These are phyloP conservation scores for Glutinoglossum americanum DNA, from an alignment of 495 filamentous ascomycete genomes.

Conservation along the genomic window DNA sequence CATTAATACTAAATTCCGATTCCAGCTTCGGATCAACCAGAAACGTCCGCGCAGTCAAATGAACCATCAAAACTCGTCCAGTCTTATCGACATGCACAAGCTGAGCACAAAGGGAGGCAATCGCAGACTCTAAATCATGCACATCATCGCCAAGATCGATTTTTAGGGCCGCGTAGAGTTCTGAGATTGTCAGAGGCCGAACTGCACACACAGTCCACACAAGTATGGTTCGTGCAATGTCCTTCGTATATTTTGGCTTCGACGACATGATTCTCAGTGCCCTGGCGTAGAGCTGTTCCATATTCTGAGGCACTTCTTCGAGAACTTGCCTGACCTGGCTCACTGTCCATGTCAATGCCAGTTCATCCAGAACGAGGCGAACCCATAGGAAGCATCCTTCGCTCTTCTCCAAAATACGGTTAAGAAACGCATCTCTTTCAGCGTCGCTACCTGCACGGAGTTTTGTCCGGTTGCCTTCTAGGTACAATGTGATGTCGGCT, in stretches of 20 bases:
- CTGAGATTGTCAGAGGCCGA: not conserved
- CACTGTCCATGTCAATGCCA: not conserved
- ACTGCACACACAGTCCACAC: not conserved
- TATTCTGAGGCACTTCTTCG: not conserved
- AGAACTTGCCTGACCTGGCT: not conserved
- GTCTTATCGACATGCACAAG: slow-evolving; percentile 15
- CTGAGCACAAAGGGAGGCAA: slow-evolving; percentile 17
- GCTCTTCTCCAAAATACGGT: too few species aligned
- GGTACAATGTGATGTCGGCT: too few species aligned
- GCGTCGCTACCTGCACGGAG: too few species aligned
- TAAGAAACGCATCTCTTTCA: too few species aligned
- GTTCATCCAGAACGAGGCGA: not conserved
- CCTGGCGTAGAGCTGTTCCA: not conserved
- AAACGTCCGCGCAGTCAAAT: slow-evolving; percentile 18
- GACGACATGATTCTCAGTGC: not conserved
- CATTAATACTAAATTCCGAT: slow-evolving; percentile 15
- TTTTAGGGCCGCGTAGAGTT: not conserved
- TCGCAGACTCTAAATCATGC: slow-evolving; percentile 12
- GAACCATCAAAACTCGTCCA: slow-evolving; percentile 14
- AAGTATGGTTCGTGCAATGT: not conserved
- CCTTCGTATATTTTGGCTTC: not conserved
- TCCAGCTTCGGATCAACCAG: slow-evolving; percentile 10
- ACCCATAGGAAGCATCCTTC: not conserved
- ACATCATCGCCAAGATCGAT: slow-evolving; percentile 13
- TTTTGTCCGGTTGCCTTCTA: too few species aligned